Percentiles rank a stretch among this genome's conserved stretches.
These are phyloP conservation scores for Solanum chaucha DNA, from an alignment of 257 asterid species.

Conservation along the genomic window DNA sequence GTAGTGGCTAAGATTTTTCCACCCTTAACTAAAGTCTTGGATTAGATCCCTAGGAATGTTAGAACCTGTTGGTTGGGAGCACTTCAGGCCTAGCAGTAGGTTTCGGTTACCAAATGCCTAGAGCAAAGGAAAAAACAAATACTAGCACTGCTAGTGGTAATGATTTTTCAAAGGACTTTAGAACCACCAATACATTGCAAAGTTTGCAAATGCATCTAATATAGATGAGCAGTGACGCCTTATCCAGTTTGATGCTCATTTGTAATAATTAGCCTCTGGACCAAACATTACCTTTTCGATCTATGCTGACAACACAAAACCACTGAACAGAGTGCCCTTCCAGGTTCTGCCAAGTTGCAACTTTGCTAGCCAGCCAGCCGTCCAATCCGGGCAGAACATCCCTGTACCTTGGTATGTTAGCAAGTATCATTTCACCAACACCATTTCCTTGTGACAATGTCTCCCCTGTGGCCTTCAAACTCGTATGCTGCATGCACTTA, in stretches of 20 bases:
- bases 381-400: constrained; percentile 78
- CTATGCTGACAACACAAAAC: constrained; percentile 70
- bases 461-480: constrained; percentile 64
- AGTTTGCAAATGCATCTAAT: background rate
- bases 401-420: constrained; percentile 63
- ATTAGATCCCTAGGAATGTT: background rate
- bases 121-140: background rate
- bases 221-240: background rate
- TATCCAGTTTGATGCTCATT: background rate
- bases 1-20: background rate
- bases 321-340: constrained; percentile 91
- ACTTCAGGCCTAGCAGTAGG: background rate
- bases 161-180: background rate
- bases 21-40: background rate
- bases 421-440: constrained; percentile 45
- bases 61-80: background rate
- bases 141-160: background rate
- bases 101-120: background rate
- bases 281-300: constrained; percentile 55
- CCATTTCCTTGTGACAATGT: constrained; percentile 75
- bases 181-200: background rate
- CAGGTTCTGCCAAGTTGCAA: constrained; percentile 62
- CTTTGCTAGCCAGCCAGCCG: constrained; percentile 68
- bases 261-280: background rate
- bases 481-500: constrained; percentile 63